Conservation (phyloP, 345 rosid species). For the Triadica sebifera region DNA sequence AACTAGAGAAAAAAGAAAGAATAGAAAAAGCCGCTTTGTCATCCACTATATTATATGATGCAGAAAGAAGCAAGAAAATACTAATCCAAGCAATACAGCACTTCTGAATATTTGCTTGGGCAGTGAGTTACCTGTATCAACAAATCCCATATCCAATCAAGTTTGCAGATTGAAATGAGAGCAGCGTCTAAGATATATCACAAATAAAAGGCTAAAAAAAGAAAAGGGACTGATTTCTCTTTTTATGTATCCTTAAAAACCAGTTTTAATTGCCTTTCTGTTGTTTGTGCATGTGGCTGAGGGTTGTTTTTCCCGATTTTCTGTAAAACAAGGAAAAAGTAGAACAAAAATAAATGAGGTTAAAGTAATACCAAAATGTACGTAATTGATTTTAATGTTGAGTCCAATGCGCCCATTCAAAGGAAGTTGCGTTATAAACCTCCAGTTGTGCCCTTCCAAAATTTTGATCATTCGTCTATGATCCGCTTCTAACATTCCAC, state of each 20-base stretch:
- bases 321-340: too few species aligned
- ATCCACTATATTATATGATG: conserved; percentile 25
- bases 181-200: too few species aligned
- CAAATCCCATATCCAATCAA: conserved; percentile 3
- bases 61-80: conserved; percentile 28
- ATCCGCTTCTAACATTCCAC: conserved; percentile 54
- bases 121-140: conserved; percentile 42
- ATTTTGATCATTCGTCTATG: conserved; percentile 55
- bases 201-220: not conserved
- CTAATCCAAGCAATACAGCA: conserved; percentile 27
- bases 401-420: conserved; percentile 82
- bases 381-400: conserved; percentile 55
- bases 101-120: conserved; percentile 22
- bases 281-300: too few species aligned
- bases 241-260: not conserved
- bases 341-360: not conserved
- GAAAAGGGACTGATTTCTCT: not conserved
- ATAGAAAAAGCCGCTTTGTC: not conserved
- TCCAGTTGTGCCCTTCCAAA: conserved; percentile 63
- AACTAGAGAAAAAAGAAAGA: not conserved
- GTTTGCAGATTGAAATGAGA: not conserved
- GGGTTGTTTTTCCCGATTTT: not conserved
- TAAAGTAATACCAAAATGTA: conserved; percentile 49
- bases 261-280: too few species aligned
- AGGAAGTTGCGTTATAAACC: conserved; percentile 62